Conservation (phyloP, 768 basidiomycete species). For the Pleurotus tuber-regium region DNA sequence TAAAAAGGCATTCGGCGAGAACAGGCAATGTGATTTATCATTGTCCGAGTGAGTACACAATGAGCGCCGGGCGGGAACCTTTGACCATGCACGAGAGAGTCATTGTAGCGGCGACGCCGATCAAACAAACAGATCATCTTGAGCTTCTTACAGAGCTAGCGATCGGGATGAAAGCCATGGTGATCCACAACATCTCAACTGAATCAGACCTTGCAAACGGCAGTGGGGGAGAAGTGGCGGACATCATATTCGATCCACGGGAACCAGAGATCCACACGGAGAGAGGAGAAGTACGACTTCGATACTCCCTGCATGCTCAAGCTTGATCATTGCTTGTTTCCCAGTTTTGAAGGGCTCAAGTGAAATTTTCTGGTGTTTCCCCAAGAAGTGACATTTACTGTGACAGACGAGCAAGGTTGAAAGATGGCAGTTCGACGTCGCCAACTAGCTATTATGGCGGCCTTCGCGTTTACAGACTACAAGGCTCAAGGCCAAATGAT, state of each 20-base stretch:
- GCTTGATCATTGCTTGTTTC: too few species aligned
- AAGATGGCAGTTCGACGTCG: too few species aligned
- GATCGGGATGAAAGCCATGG: constrained; percentile 10
- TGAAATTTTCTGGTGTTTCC: too few species aligned
- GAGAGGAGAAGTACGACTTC: background rate
- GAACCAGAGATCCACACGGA: background rate
- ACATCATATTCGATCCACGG: background rate
- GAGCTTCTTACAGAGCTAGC: background rate
- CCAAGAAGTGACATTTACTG: too few species aligned
- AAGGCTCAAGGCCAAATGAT: too few species aligned
- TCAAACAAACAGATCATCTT: background rate
- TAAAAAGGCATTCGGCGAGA: background rate
- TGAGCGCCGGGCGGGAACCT: background rate
- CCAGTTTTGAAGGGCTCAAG: too few species aligned
- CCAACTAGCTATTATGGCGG: too few species aligned
- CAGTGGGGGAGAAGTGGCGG: background rate
- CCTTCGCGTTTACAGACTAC: too few species aligned
- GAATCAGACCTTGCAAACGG: constrained; percentile 10
- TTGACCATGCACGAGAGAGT: background rate
- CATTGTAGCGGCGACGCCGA: background rate
- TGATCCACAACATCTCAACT: constrained; percentile 6
- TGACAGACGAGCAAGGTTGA: too few species aligned
- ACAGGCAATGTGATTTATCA: background rate
- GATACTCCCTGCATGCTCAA: background rate
- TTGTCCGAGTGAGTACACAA: background rate